Conservation (phyloP, 2,329 filamentous ascomycete genomes). For the Fonsecaea pugnacius region DNA sequence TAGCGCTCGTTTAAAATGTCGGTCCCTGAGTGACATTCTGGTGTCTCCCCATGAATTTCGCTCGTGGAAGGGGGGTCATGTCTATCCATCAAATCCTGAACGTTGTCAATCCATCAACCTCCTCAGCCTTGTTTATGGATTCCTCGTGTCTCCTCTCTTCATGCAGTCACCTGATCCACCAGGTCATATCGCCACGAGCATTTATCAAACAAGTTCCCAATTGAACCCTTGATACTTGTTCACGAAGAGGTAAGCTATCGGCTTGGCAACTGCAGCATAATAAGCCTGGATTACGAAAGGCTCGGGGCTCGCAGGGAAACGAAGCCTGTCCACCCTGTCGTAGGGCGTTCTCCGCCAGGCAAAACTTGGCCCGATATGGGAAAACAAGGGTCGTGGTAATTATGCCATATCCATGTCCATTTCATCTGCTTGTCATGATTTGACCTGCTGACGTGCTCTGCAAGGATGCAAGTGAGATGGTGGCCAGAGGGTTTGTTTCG, state of each 20-base stretch:
- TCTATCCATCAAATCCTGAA: neutral
- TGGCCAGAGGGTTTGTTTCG: neutral
- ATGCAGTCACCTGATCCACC: neutral
- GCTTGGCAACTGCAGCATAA: neutral
- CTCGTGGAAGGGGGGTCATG: too few species aligned
- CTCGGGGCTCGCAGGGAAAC: too few species aligned
- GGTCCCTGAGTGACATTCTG: neutral
- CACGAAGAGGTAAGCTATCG: neutral
- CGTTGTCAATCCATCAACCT: neutral
- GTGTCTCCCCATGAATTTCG: neutral
- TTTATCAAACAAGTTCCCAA: neutral
- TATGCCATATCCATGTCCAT: neutral
- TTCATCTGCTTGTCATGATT: neutral
- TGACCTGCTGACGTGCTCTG: neutral
- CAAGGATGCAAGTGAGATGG: neutral
- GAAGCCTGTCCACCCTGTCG: too few species aligned
- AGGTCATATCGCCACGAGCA: neutral
- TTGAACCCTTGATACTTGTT: neutral
- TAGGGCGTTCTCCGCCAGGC: neutral
- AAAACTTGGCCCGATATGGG: neutral
- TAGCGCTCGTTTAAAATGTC: neutral
- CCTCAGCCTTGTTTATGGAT: neutral
- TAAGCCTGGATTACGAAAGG: neutral
- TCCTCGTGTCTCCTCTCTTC: neutral
- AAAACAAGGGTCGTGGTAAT: neutral